phyloP scores from a whole-genome alignment of 164 flowering plant genomes.

The Vitis rupestris region DNA sequence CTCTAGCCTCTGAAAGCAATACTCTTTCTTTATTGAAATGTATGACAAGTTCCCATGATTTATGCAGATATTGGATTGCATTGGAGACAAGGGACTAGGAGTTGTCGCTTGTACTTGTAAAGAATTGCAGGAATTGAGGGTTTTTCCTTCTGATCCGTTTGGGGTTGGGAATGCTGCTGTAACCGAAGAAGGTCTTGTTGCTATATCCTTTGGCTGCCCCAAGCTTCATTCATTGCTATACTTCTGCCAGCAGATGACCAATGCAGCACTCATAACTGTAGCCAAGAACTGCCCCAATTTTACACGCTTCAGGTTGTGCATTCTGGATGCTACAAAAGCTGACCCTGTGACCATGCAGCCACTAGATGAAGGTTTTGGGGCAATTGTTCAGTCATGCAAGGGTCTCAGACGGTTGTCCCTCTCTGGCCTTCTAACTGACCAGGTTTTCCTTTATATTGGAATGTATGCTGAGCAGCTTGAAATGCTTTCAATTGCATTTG shows the following conservation, averaged over 20 bases:
- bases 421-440: constrained; percentile 81
- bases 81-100: constrained; percentile 77
- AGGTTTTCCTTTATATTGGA: constrained; percentile 83
- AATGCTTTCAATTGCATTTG: constrained; percentile 92
- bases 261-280: constrained; percentile 77
- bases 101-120: constrained; percentile 79
- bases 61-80: constrained; percentile 73
- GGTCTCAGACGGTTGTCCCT: constrained; percentile 67
- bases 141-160: constrained; percentile 67
- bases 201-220: constrained; percentile 74
- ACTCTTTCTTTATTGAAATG: background rate
- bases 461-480: constrained; percentile 87
- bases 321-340: constrained; percentile 63
- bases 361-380: constrained; percentile 92
- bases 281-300: constrained; percentile 81
- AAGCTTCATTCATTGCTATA: constrained; percentile 74
- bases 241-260: constrained; percentile 89
- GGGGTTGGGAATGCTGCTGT: constrained; percentile 55
- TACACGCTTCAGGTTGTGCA: constrained; percentile 69
- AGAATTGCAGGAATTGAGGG: constrained; percentile 79
- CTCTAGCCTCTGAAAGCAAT: background rate
- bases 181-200: constrained; percentile 79
- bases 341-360: constrained; percentile 69
- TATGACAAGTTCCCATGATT: background rate
- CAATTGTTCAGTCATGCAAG: constrained; percentile 81